Evolutionary conservation across 352 stramenopile species (phyloP), one percentile per base, ranked within the genome.

Genomic region (Aphanomyces cochlioides): DNA sequence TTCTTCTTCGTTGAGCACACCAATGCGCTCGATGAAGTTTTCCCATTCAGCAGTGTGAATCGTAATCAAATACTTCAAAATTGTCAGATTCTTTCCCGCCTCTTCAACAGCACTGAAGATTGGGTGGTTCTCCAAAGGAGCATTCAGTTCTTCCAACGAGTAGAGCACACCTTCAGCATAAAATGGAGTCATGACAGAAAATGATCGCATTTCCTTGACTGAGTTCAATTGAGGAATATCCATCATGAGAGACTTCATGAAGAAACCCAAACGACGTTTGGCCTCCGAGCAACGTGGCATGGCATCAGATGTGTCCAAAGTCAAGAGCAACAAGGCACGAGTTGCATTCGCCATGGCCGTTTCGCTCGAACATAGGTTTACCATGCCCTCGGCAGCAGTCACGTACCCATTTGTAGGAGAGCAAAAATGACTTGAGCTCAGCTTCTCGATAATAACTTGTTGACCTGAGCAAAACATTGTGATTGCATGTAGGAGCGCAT

Each of bases 201-300:
- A 92, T 28, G 84, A 92, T n/a, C 78, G 81, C 83, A 90, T 90
- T 56, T 92, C 84, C 72, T 89, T 90, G 50, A 92, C 83, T 13
- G 84, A 79, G 7, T 69, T 75, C 56, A 92, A 69, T 67, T 90
- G 80, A 43, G 84, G 84, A 63, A 92, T 92, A 45, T 90, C 80
- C 84, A 92, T 92, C 50, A 88, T 56, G 56, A 92, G 75, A 34
- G 82, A 90, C 56, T 90, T 89, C 79, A 92, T 85, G 61, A 92
- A 92, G 67, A 90, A 92, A 61, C 82, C 82, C 66, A 92, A 76
- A 72, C 84, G 84, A 75, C 84, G 84, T 53, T 90, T 80, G 12
- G 84, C 84, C 69, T 92, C 84, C 38, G 82, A 77, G 3, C 85
- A 79, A 17, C 84, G 81, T 2, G 84, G 84, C 83, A 92, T 90